Evolutionary conservation across 106 monocot genomes (phyloP).

Genomic region (Dendrobium chrysotoxum): DNA sequence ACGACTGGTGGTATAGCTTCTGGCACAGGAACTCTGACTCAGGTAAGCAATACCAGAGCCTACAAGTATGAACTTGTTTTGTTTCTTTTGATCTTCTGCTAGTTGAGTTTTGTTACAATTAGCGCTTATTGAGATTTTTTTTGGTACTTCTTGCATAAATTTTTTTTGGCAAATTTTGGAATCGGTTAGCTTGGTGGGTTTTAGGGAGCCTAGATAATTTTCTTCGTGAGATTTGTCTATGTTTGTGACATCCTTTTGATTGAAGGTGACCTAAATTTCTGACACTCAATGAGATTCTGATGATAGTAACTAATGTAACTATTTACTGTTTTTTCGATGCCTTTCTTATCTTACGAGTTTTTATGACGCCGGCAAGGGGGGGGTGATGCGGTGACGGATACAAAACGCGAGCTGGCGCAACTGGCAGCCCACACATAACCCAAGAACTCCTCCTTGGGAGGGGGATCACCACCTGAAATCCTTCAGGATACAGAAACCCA

Average conservation of each 20-base stretch:
- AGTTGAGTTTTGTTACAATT: background rate
- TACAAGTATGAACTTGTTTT: background rate
- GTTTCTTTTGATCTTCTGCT: background rate
- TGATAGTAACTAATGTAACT: no score
- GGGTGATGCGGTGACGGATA: no score
- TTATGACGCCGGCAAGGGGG: no score
- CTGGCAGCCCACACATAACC: no score
- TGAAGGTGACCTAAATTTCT: background rate
- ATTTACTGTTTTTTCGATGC: no score
- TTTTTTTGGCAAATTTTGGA: background rate
- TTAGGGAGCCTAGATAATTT: background rate
- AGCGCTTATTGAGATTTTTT: background rate
- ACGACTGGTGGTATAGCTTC: slow-evolving; percentile 50
- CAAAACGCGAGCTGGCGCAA: no score
- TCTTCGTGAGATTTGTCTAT: background rate
- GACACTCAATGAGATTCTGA: background rate
- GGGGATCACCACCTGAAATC: no score
- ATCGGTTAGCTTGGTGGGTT: no score
- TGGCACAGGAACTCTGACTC: slow-evolving; percentile 25
- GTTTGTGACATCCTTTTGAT: background rate
- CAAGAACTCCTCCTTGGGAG: no score
- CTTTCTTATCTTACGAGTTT: no score
- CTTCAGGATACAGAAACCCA: no score
- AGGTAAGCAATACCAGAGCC: slow-evolving; percentile 9
- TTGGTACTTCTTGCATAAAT: background rate